Evolutionary conservation across 2,329 filamentous ascomycete species (phyloP).

Genomic region (Cercospora sp.): DNA sequence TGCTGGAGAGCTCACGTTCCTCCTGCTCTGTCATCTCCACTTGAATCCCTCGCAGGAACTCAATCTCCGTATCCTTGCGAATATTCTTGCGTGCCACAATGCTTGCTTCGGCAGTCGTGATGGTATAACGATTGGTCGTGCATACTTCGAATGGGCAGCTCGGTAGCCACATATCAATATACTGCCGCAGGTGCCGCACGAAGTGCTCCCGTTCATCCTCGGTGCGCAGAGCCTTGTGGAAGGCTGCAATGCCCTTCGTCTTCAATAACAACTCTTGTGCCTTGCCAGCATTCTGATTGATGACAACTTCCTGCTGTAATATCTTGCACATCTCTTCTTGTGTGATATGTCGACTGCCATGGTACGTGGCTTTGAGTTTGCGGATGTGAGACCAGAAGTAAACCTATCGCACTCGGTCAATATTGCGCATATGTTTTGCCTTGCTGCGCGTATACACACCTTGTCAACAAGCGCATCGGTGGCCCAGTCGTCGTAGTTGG

Average conservation of each 20-base stretch:
- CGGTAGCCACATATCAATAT: slow-evolving; percentile 87
- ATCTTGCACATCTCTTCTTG: slow-evolving; percentile 63
- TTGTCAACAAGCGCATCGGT: slow-evolving; percentile 95
- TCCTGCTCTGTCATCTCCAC: slow-evolving; percentile 91
- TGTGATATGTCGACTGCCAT: slow-evolving; percentile 75
- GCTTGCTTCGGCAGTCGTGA: slow-evolving; percentile 83
- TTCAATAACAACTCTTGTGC: slow-evolving; percentile 73
- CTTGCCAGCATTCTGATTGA: slow-evolving; percentile 67
- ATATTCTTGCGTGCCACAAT: slow-evolving; percentile 79
- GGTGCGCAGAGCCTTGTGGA: slow-evolving; percentile 62
- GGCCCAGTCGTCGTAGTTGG: slow-evolving; percentile 90
- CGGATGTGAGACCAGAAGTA: slow-evolving; percentile 97
- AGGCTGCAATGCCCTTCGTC: slow-evolving; percentile 72
- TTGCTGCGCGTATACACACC: slow-evolving; percentile 58
- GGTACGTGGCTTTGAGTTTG: slow-evolving; percentile 87
- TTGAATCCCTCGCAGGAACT: slow-evolving; percentile 86
- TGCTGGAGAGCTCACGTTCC: slow-evolving; percentile 76
- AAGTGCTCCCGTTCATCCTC: slow-evolving; percentile 85
- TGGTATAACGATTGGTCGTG: slow-evolving; percentile 91
- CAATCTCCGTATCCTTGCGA: slow-evolving; percentile 79
- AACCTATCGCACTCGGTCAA: slow-evolving; percentile 56
- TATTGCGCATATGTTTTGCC: slow-evolving; percentile 2
- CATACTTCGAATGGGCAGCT: slow-evolving; percentile 95
- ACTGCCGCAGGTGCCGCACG: slow-evolving; percentile 78
- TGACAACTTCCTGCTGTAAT: slow-evolving; percentile 65